These are phyloP conservation scores for Sporisorium graminicola DNA, from an alignment of 1,284 basidiomycete genomes.

Conservation along the genomic window DNA sequence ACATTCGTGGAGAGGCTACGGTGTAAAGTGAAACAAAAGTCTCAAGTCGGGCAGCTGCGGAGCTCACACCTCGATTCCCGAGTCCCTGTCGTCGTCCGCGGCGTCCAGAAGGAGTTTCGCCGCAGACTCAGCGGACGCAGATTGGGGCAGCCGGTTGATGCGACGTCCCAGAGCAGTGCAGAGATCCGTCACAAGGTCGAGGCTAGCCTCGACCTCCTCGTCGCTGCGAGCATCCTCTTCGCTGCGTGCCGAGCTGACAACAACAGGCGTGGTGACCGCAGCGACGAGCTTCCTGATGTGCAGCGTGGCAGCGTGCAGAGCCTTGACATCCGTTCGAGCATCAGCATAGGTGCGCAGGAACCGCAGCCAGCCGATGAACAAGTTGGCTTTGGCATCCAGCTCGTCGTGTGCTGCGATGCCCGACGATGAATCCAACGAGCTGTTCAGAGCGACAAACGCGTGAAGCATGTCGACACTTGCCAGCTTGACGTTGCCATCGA, in stretches of 20 bases:
- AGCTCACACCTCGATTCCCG: constrained; percentile 29
- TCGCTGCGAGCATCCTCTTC: not conserved
- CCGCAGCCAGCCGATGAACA: constrained; percentile 52
- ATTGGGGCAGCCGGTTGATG: constrained; percentile 14
- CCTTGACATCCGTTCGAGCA: constrained; percentile 1
- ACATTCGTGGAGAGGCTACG: too few species aligned
- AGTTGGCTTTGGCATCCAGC: constrained; percentile 48
- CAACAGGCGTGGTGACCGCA: constrained; percentile 6
- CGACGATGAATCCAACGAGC: not conserved
- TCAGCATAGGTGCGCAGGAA: constrained; percentile 53
- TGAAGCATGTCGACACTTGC: constrained; percentile 25
- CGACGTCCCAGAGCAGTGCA: constrained; percentile 31
- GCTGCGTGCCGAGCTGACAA: not conserved
- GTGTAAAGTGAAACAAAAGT: too few species aligned
- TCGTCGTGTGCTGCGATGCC: constrained; percentile 17
- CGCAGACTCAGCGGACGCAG: not conserved
- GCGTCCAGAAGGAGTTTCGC: constrained; percentile 18
- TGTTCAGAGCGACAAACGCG: constrained; percentile 13
- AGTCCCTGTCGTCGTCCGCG: constrained; percentile 22
- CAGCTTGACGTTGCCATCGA: constrained; percentile 8
- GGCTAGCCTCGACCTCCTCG: constrained; percentile 15
- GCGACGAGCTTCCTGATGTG: constrained; percentile 30
- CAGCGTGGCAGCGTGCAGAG: constrained; percentile 24
- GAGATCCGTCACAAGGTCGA: constrained; percentile 35
- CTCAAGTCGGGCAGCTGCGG: too few species aligned